phyloP scores from a whole-genome alignment of 2,329 filamentous ascomycete genomes.

The Fonsecaea erecta region DNA sequence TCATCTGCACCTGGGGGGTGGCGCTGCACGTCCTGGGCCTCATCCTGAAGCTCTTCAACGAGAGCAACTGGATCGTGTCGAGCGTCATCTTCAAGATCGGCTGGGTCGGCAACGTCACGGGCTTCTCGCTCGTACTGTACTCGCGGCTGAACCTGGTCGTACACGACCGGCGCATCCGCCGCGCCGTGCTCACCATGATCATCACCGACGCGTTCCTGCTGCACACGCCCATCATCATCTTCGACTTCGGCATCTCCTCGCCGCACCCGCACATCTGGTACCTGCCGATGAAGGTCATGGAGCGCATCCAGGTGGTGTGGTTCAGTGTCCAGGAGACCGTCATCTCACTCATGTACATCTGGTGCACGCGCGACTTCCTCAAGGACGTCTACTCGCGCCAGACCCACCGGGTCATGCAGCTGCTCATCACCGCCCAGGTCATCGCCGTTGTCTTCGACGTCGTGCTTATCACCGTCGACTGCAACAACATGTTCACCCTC shows the following conservation, averaged over 20 bases:
- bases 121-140: constrained; percentile 9
- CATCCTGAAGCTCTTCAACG: constrained; percentile 12
- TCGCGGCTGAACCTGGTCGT: constrained; percentile 9
- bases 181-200: constrained; percentile 9
- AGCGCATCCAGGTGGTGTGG: constrained; percentile 10
- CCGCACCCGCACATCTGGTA: not conserved
- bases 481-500: constrained; percentile 12
- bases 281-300: constrained; percentile 7
- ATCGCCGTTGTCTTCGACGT: constrained; percentile 7
- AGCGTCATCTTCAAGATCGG: constrained; percentile 13
- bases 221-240: constrained; percentile 12
- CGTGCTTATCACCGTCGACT: not conserved
- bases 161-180: not conserved
- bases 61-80: constrained; percentile 12
- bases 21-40: constrained; percentile 7
- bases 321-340: constrained; percentile 13
- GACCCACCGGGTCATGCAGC: constrained; percentile 10
- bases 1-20: constrained; percentile 9
- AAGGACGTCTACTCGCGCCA: constrained; percentile 7
- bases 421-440: constrained; percentile 2
- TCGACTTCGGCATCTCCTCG: constrained; percentile 6
- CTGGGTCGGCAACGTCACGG: constrained; percentile 13
- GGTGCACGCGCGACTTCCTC: constrained; percentile 8
- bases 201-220: constrained; percentile 2
- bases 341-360: constrained; percentile 11